Base-by-base conservation (phyloP, 2,329 filamentous ascomycete species). In the Fusarium acutatum region DNA sequence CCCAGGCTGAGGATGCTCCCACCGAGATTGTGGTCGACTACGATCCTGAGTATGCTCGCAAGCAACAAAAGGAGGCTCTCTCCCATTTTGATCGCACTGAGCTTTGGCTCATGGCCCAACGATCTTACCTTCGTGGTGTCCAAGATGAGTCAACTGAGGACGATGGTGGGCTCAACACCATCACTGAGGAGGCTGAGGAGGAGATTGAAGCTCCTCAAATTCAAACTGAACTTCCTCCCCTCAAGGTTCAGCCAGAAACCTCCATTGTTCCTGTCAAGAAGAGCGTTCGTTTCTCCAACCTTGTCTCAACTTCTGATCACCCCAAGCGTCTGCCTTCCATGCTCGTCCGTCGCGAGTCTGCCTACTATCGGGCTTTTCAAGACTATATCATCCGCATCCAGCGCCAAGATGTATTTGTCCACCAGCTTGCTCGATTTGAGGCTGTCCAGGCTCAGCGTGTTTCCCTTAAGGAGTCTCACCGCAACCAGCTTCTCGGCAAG, bases 331-430 rank as follows among this genome's bases (percentile, higher is more conserved):
- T 90, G 24, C 88, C 88, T 15, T 83, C 87, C 62, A 84, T 87
- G 82, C 82, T 91, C 35, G 64, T 81, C 30, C 86, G 85, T 64
- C 86, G 89, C 79, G 93, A 96, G 78, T 92, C 92, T 7, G 93
- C 95, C 10, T 98, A 97, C 82, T 96, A 95, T 84, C 92, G 93
- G 69, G 94, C 94, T 15, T 98, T 97, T 81, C 91, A 94, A 75
- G 91, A 92, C 79, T 88, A 94, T 74, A 85, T 91, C 50, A 88
- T 93, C 66, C 89, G 89, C 37, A 90, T 90, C 20, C 90, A 89
- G 64, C 86, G 87, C 60, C 85, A 87, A 24, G 96, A 98, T 81
- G 91, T 92, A 15, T 97, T 97, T 80, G 89, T 97, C 61, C 93
- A 97, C 81, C 92, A 94, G 46, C 90, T 94, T 64, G 89, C 93